Evolutionary conservation across 345 rosid genomes (phyloP).

Genomic region (Pistacia integerrima): DNA sequence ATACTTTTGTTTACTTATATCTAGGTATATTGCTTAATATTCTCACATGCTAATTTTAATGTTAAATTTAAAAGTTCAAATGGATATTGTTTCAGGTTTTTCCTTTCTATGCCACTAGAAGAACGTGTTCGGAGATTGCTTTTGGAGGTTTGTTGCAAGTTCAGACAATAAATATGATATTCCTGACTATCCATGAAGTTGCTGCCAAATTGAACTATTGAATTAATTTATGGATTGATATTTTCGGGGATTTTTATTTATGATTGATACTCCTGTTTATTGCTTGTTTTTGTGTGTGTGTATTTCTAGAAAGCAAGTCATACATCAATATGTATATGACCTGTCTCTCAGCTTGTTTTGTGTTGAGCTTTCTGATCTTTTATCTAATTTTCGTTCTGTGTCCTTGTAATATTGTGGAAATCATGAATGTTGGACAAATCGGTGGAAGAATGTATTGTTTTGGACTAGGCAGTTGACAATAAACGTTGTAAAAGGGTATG

Average conservation of each 20-base stretch:
- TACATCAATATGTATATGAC: background rate
- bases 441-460: background rate
- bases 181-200: background rate
- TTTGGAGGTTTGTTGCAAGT: constrained; percentile 60
- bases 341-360: background rate
- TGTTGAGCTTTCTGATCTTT: background rate
- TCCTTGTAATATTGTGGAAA: background rate
- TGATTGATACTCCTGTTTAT: background rate
- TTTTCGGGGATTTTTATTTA: background rate
- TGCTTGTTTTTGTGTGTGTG: background rate
- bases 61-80: background rate
- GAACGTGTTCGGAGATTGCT: constrained; percentile 74
- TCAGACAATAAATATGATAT: background rate
- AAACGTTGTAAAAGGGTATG: background rate
- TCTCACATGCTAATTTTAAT: background rate
- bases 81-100: constrained; percentile 52
- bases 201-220: background rate
- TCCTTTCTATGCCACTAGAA: constrained; percentile 62
- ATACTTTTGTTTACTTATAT: background rate
- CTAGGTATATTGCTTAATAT: background rate
- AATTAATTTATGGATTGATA: background rate
- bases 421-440: background rate
- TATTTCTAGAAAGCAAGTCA: background rate
- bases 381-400: background rate
- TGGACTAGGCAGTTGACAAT: background rate